Evolutionary conservation across 2,329 filamentous ascomycete genomes (phyloP).

Genomic region (Rhynchosporium agropyri): DNA sequence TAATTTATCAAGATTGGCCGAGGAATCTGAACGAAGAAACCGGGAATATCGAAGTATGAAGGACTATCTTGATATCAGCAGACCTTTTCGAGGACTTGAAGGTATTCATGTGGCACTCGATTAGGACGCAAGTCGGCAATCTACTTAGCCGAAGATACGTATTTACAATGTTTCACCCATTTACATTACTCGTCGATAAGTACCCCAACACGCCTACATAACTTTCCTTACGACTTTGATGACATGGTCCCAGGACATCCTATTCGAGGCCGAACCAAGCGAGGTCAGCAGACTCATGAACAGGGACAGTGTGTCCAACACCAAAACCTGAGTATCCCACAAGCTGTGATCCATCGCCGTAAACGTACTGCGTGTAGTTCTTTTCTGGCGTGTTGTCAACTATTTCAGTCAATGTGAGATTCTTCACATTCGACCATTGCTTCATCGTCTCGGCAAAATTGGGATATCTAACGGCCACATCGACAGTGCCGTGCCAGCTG

Average conservation of each 20-base stretch:
- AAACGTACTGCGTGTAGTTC: conserved; percentile 42
- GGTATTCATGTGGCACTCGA: not conserved
- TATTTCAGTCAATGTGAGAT: conserved; percentile 35
- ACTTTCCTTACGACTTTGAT: too few relatives aligned
- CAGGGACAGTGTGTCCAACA: conserved; percentile 42
- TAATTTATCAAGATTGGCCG: too few relatives aligned
- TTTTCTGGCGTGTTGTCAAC: conserved; percentile 37
- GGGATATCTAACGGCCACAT: conserved; percentile 45
- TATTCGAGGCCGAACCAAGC: conserved; percentile 30
- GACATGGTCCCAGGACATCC: not conserved
- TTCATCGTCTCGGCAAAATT: conserved; percentile 50
- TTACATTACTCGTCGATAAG: too few relatives aligned
- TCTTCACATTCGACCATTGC: conserved; percentile 52
- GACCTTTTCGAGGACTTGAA: not conserved
- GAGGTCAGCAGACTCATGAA: conserved; percentile 39
- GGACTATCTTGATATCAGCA: too few relatives aligned
- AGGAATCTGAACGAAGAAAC: too few relatives aligned
- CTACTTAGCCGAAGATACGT: too few relatives aligned
- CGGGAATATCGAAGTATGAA: too few relatives aligned
- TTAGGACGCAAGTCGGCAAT: not conserved
- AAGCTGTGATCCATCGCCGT: conserved; percentile 43
- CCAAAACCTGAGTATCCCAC: conserved; percentile 41
- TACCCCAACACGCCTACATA: too few relatives aligned
- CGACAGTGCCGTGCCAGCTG: conserved; percentile 46
- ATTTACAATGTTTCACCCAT: conserved; percentile 1